Percentiles rank a stretch among this genome's conserved stretches.
Conservation (phyloP, 2,329 filamentous ascomycete species). For the Byssoonygena ceratinophila region DNA sequence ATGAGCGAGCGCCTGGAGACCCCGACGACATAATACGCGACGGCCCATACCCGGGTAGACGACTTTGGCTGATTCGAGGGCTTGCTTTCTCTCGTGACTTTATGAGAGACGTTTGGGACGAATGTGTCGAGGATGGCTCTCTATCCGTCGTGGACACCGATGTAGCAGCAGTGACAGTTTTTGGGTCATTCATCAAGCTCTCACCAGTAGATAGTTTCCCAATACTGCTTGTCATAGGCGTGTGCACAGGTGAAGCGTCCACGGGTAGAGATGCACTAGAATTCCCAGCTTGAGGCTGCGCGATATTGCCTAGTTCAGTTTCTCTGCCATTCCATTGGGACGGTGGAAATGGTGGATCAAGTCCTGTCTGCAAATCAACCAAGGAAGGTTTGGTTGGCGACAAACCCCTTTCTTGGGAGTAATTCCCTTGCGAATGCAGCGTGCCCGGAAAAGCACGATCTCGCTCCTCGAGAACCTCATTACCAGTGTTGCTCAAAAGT, state of each 20-base stretch:
- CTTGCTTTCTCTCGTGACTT: conserved; percentile 27
- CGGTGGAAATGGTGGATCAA: conserved; percentile 21
- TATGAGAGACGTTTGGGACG: conserved; percentile 21
- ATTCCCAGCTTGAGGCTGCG: conserved; percentile 21
- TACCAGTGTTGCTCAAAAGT: conserved; percentile 20
- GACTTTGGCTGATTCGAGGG: conserved; percentile 35
- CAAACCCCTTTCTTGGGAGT: conserved; percentile 14
- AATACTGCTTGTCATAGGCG: conserved; percentile 24
- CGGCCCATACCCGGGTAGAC: conserved; percentile 36
- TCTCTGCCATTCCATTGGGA: conserved; percentile 21
- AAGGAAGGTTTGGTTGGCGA: conserved; percentile 11
- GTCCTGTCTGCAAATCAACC: conserved; percentile 22
- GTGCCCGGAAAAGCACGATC: conserved; percentile 2
- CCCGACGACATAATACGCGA: conserved; percentile 35
- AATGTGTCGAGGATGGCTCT: conserved; percentile 22
- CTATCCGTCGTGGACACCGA: conserved; percentile 25
- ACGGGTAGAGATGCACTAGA: conserved; percentile 25
- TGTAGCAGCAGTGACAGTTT: conserved; percentile 23
- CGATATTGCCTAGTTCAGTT: conserved; percentile 22
- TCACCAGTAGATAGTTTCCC: conserved; percentile 24
- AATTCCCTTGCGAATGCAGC: not conserved
- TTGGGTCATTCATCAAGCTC: conserved; percentile 22
- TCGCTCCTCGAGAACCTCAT: conserved; percentile 1
- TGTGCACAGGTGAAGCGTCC: conserved; percentile 23
- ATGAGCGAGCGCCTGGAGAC: conserved; percentile 37